These are phyloP conservation scores for Chenopodium album DNA, from an alignment of 148 eudicot genomes.

Conservation along the genomic window DNA sequence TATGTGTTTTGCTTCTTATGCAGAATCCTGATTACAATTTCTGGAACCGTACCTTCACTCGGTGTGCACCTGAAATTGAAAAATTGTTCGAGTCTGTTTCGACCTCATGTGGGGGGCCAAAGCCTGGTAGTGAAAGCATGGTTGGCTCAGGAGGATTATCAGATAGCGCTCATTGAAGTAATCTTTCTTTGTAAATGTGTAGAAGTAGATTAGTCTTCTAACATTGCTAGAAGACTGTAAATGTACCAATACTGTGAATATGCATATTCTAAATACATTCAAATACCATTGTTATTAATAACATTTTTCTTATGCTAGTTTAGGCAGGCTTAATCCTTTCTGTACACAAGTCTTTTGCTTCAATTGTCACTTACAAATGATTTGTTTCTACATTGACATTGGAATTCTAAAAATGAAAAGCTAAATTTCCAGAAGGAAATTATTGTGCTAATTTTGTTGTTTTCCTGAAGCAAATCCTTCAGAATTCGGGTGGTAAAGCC, in stretches of 20 bases:
- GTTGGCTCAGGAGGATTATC: slow-evolving; percentile 67
- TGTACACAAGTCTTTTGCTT: neutral
- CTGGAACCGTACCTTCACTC: slow-evolving; percentile 81
- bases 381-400: neutral
- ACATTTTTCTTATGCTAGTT: neutral
- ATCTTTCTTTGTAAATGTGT: neutral
- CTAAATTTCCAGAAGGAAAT: neutral
- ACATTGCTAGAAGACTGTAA: slow-evolving; percentile 5
- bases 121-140: slow-evolving; percentile 69
- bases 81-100: slow-evolving; percentile 89
- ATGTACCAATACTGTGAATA: slow-evolving; percentile 16
- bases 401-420: neutral
- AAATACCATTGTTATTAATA: neutral
- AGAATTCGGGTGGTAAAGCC: neutral
- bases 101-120: slow-evolving; percentile 89
- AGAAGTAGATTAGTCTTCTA: slow-evolving; percentile 2
- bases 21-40: slow-evolving; percentile 91
- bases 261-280: slow-evolving; percentile 2
- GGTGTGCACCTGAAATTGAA: slow-evolving; percentile 95
- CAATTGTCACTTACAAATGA: neutral
- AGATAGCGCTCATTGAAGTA: slow-evolving; percentile 34
- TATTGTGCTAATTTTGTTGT: neutral
- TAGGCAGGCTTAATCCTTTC: neutral
- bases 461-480: neutral
- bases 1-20: neutral